phyloP scores from a whole-genome alignment of 1,284 basidiomycete genomes.

The Tylopilus sp. region DNA sequence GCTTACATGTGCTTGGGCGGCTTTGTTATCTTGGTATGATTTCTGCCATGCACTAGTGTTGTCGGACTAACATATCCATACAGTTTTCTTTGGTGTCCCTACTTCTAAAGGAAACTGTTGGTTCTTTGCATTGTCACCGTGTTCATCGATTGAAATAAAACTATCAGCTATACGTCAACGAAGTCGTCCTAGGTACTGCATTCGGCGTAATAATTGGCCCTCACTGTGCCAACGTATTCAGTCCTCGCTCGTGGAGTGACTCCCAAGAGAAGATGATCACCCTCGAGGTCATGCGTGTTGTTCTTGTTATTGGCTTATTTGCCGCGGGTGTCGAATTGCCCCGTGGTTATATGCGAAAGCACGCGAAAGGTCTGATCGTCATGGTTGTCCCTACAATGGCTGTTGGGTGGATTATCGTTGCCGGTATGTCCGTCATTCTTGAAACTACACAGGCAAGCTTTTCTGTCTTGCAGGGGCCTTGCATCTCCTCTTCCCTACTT shows the following conservation, averaged over 20 bases:
- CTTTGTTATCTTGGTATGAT: conserved; percentile 74
- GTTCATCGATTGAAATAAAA: neutral
- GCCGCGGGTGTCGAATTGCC: conserved; percentile 83
- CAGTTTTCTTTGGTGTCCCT: conserved; percentile 87
- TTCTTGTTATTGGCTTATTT: conserved; percentile 77
- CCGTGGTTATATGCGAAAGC: conserved; percentile 70
- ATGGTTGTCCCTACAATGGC: conserved; percentile 86
- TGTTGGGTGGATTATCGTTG: conserved; percentile 78
- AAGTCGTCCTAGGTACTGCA: conserved; percentile 90
- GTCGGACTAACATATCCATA: neutral
- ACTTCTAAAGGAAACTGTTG: conserved; percentile 83
- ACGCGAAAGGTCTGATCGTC: conserved; percentile 66
- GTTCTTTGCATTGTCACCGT: conserved; percentile 9
- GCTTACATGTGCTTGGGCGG: conserved; percentile 84
- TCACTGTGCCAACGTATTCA: conserved; percentile 78
- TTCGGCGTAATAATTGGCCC: conserved; percentile 85
- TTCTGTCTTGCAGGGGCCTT: conserved; percentile 59
- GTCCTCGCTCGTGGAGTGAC: conserved; percentile 85
- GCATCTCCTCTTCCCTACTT: conserved; percentile 72
- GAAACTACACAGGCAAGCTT: neutral
- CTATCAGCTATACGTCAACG: conserved; percentile 84
- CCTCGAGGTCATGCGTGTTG: conserved; percentile 81
- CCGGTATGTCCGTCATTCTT: conserved; percentile 51
- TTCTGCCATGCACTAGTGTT: neutral
- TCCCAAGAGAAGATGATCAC: conserved; percentile 68